phyloP scores from a whole-genome alignment of 257 asterid species.

The Nicotiana obtusifolia region DNA sequence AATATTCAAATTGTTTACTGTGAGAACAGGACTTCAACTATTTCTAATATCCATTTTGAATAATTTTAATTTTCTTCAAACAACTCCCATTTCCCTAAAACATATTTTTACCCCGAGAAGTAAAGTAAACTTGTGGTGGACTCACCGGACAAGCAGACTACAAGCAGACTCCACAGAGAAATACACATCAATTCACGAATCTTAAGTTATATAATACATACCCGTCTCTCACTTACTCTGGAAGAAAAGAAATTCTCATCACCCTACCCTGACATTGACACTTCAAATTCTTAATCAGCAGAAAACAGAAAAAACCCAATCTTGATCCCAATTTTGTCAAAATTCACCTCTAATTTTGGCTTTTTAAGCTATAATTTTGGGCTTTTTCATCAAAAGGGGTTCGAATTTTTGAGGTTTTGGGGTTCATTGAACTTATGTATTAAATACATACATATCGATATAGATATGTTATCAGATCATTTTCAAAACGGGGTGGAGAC shows the following conservation, averaged over 20 bases:
- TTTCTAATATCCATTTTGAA: no score
- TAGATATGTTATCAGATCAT: conserved; percentile 47
- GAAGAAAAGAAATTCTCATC: no score
- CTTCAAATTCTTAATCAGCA: not conserved
- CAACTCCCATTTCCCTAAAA: no score
- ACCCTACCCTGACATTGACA: not conserved
- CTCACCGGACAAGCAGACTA: not conserved
- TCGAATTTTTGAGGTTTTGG: not conserved
- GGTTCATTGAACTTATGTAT: not conserved
- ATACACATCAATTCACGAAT: not conserved
- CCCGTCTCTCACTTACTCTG: not conserved
- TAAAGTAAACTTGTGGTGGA: not conserved
- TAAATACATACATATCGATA: not conserved
- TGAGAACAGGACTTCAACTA: no score
- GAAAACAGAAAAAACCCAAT: not conserved
- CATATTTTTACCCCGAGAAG: not conserved
- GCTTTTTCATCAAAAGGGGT: not conserved
- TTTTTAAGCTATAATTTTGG: not conserved
- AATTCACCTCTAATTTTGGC: not conserved
- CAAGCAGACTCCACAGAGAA: not conserved
- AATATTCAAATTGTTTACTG: no score
- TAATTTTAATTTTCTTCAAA: no score
- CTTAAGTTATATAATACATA: no score
- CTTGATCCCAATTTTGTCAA: conserved; percentile 4
- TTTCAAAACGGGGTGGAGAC: conserved; percentile 81